phyloP scores from a whole-genome alignment of 139 green algal species.

The Chlamydomonas sp. region DNA sequence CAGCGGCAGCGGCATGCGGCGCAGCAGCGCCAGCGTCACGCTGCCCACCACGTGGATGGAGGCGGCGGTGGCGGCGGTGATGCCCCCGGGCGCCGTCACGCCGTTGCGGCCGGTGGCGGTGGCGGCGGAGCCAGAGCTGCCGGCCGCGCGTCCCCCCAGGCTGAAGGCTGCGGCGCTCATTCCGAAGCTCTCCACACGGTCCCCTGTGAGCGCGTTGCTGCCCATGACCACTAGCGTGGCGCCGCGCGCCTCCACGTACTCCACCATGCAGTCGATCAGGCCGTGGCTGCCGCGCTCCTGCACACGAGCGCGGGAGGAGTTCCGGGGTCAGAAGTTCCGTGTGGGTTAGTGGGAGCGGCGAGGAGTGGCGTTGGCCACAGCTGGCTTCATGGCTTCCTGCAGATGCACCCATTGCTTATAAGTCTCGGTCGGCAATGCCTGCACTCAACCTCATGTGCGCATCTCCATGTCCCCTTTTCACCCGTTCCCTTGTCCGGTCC shows the following conservation, averaged over 20 bases:
- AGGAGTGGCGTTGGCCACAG: background rate
- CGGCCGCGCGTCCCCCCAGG: background rate
- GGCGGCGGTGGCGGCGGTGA: background rate
- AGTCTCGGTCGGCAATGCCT: background rate
- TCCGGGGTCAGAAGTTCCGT: background rate
- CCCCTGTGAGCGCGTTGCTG: conserved; percentile 10
- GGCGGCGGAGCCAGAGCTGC: background rate
- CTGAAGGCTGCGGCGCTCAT: background rate
- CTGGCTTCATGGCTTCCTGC: background rate
- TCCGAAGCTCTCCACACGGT: too few species aligned
- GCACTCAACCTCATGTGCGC: background rate
- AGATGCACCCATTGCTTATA: background rate
- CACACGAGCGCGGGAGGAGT: background rate
- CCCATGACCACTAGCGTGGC: conserved; percentile 19
- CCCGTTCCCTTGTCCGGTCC: background rate
- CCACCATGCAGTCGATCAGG: conserved; percentile 30
- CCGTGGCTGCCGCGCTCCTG: conserved; percentile 6
- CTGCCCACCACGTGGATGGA: conserved; percentile 1
- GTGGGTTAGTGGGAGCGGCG: background rate
- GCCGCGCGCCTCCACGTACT: background rate
- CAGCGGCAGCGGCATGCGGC: conserved; percentile 3
- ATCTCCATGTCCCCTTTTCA: background rate
- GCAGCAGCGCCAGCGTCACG: conserved; percentile 22
- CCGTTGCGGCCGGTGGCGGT: background rate
- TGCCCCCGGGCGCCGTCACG: background rate